phyloP scores from a whole-genome alignment of 1,139 yeast species.

The Geotrichum cucujoidarum region DNA sequence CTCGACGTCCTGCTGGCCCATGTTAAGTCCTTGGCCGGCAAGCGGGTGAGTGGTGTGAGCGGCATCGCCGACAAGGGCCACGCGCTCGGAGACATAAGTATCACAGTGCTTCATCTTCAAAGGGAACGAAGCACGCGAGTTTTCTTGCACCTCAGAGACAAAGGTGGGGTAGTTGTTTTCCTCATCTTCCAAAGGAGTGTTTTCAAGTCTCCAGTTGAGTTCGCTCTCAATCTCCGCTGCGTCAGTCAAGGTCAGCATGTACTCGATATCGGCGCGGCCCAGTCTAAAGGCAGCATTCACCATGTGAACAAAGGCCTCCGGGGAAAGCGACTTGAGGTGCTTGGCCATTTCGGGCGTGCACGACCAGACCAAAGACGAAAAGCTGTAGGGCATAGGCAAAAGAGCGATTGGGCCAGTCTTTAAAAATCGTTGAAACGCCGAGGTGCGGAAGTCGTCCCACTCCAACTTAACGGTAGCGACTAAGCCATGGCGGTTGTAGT shows the following conservation, averaged over 20 bases:
- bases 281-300: slow-evolving; percentile 83
- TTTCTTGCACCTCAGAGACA: slow-evolving; percentile 51
- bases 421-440: slow-evolving; percentile 92
- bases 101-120: slow-evolving; percentile 87
- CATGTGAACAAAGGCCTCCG: slow-evolving; percentile 60
- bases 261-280: slow-evolving; percentile 71
- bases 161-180: slow-evolving; percentile 61
- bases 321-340: slow-evolving; percentile 53
- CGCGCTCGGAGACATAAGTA: slow-evolving; percentile 72
- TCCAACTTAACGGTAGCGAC: slow-evolving; percentile 81
- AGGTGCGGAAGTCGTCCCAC: slow-evolving; percentile 60
- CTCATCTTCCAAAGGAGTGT: slow-evolving; percentile 39
- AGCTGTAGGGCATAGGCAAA: slow-evolving; percentile 78
- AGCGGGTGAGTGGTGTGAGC: slow-evolving; percentile 97
- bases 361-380: slow-evolving; percentile 92
- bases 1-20: slow-evolving; percentile 95
- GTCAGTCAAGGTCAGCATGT: slow-evolving; percentile 50
- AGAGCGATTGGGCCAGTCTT: slow-evolving; percentile 92
- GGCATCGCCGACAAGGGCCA: slow-evolving; percentile 94
- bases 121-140: slow-evolving; percentile 84
- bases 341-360: slow-evolving; percentile 73
- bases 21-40: slow-evolving; percentile 96
- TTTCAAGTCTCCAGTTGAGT: slow-evolving; percentile 62
- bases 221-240: slow-evolving; percentile 57
- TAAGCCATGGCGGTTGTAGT: slow-evolving; percentile 78